Percentiles rank a stretch among this genome's conserved stretches.
Evolutionary conservation across 441 rosid genomes (phyloP).

Genomic region (Erodium chrysanthum): DNA sequence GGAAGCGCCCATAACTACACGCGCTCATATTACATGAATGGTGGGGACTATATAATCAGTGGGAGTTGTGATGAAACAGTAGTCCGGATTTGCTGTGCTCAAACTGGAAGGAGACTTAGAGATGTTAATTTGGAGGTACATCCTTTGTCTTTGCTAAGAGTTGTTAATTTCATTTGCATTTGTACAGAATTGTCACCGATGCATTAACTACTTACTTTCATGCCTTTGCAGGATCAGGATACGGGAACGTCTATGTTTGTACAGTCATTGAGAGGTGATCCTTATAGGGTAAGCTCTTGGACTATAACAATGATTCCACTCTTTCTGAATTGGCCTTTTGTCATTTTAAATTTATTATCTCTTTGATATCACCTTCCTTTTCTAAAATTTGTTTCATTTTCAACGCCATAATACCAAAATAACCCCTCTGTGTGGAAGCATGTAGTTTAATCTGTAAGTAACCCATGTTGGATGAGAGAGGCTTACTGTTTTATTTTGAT

Average conservation of each 20-base stretch:
- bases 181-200: slow-evolving; percentile 7
- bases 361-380: not conserved
- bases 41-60: slow-evolving; percentile 46
- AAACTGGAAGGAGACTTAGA: slow-evolving; percentile 46
- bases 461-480: not conserved
- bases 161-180: not conserved
- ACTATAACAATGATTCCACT: not conserved
- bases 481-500: not conserved
- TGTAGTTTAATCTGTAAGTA: not conserved
- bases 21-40: slow-evolving; percentile 49
- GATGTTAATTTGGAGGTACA: slow-evolving; percentile 44
- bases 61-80: slow-evolving; percentile 49
- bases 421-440: not conserved
- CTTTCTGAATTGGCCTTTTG: not conserved
- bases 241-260: slow-evolving; percentile 36
- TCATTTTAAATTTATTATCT: not conserved
- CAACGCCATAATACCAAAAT: too few relatives aligned
- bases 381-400: not conserved
- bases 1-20: slow-evolving; percentile 47
- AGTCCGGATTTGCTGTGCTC: slow-evolving; percentile 41
- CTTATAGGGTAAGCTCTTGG: slow-evolving; percentile 37
- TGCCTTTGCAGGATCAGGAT: slow-evolving; percentile 31
- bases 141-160: not conserved
- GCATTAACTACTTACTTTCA: slow-evolving; percentile 1
- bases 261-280: slow-evolving; percentile 54